phyloP scores from a whole-genome alignment of 2,329 filamentous ascomycete genomes.

The Xylaria sp. region DNA sequence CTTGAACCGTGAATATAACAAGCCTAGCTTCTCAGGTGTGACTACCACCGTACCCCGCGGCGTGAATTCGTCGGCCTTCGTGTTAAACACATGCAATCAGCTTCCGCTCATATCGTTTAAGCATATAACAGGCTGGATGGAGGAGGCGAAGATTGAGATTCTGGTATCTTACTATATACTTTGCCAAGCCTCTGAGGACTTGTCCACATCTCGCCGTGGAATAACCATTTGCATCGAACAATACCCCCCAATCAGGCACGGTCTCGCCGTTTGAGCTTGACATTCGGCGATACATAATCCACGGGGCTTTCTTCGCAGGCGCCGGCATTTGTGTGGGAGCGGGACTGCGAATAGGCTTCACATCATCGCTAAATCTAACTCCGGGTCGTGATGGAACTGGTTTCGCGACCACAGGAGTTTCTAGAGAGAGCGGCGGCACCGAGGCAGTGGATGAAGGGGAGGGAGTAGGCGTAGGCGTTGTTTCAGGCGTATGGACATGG shows the following conservation, averaged over 20 bases:
- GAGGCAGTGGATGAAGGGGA: slow-evolving; percentile 10
- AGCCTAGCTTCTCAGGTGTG: slow-evolving; percentile 74
- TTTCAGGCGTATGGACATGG: not conserved
- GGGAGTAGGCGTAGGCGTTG: slow-evolving; percentile 10
- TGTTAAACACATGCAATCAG: not conserved
- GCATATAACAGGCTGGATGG: not conserved
- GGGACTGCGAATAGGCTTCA: slow-evolving; percentile 21
- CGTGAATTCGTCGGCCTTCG: slow-evolving; percentile 70
- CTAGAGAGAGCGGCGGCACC: not conserved
- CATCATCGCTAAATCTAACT: slow-evolving; percentile 30
- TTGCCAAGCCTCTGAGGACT: slow-evolving; percentile 74
- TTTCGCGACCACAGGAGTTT: not conserved
- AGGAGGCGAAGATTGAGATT: not conserved
- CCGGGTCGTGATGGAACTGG: not conserved
- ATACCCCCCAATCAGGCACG: slow-evolving; percentile 66
- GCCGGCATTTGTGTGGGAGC: slow-evolving; percentile 6
- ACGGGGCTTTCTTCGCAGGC: slow-evolving; percentile 16
- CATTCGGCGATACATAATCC: slow-evolving; percentile 22
- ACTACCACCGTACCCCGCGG: slow-evolving; percentile 74
- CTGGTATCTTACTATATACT: slow-evolving; percentile 67
- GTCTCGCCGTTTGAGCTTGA: slow-evolving; percentile 24
- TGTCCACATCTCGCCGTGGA: slow-evolving; percentile 72
- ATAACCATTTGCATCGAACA: slow-evolving; percentile 72
- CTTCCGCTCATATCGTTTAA: not conserved
- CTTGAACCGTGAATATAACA: slow-evolving; percentile 72